These are phyloP conservation scores for Aureoboletus auriporus DNA, from an alignment of 768 basidiomycete genomes.

Conservation along the genomic window DNA sequence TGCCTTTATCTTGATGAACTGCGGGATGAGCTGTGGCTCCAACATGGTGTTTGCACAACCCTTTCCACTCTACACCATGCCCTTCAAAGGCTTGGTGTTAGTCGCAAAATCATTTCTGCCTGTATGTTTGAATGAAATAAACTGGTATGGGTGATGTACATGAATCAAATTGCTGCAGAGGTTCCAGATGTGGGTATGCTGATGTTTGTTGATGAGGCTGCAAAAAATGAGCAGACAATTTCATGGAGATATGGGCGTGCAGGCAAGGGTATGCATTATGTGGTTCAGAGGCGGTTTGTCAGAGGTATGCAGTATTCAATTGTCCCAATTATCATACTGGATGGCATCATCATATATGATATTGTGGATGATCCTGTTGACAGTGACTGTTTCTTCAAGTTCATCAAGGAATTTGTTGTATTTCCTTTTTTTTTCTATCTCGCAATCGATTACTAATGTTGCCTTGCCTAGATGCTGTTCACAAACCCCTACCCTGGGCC, in stretches of 20 bases:
- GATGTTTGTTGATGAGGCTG: conserved; percentile 19
- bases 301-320: background rate
- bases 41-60: background rate
- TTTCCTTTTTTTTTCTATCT: no score
- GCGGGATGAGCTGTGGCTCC: background rate
- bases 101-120: conserved; percentile 1
- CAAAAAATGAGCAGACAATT: conserved; percentile 8
- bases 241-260: background rate
- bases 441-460: no score
- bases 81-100: background rate
- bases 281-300: background rate
- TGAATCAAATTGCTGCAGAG: conserved; percentile 7
- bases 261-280: background rate
- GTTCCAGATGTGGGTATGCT: conserved; percentile 18
- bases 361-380: no score
- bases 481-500: no score
- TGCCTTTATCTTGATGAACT: conserved; percentile 1
- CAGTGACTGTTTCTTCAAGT: no score
- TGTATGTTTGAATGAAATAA: conserved; percentile 10
- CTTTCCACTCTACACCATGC: background rate
- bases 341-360: no score
- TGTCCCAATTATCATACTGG: no score
- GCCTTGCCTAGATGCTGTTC: no score
- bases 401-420: no score
- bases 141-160: background rate